Percentiles rank a stretch among this genome's conserved stretches.
Evolutionary conservation across 768 basidiomycete species (phyloP).

Genomic region (Punctularia strigosozonata): DNA sequence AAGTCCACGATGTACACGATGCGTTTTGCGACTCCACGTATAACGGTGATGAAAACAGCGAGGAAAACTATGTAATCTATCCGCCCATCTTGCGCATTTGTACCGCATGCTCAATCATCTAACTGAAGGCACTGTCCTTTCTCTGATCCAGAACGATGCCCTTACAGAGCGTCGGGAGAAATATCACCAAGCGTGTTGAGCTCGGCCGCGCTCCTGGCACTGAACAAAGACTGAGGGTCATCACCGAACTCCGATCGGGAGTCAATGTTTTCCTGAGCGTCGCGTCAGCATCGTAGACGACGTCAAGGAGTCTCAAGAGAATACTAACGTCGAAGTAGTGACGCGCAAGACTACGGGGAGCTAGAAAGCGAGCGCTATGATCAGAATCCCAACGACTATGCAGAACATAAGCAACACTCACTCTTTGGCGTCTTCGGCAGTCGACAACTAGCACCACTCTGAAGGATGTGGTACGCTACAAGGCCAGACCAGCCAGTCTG

Average conservation of each 20-base stretch:
- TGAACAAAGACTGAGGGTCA: slow-evolving; percentile 49
- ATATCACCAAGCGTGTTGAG: slow-evolving; percentile 51
- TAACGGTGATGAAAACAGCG: too few relatives aligned
- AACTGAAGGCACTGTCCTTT: too few relatives aligned
- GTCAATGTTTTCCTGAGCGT: slow-evolving; percentile 58
- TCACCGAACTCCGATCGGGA: slow-evolving; percentile 64
- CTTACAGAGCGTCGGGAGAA: slow-evolving; percentile 60
- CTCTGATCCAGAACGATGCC: too few relatives aligned
- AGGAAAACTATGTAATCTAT: too few relatives aligned
- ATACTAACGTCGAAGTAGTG: slow-evolving; percentile 88
- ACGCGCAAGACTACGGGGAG: slow-evolving; percentile 74
- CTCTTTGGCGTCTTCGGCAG: slow-evolving; percentile 92
- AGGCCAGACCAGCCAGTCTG: slow-evolving; percentile 98
- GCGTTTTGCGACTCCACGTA: too few relatives aligned
- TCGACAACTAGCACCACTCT: slow-evolving; percentile 80
- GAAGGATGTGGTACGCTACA: slow-evolving; percentile 84
- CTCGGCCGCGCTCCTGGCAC: slow-evolving; percentile 46
- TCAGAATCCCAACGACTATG: background rate
- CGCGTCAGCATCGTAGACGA: slow-evolving; percentile 4
- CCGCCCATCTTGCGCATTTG: too few relatives aligned
- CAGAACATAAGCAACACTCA: slow-evolving; percentile 24
- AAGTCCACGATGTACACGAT: too few relatives aligned
- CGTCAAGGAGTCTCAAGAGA: slow-evolving; percentile 1
- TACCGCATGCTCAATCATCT: too few relatives aligned
- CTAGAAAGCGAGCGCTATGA: slow-evolving; percentile 25